Conservation (phyloP, 345 rosid species). For the Populus nigra region DNA sequence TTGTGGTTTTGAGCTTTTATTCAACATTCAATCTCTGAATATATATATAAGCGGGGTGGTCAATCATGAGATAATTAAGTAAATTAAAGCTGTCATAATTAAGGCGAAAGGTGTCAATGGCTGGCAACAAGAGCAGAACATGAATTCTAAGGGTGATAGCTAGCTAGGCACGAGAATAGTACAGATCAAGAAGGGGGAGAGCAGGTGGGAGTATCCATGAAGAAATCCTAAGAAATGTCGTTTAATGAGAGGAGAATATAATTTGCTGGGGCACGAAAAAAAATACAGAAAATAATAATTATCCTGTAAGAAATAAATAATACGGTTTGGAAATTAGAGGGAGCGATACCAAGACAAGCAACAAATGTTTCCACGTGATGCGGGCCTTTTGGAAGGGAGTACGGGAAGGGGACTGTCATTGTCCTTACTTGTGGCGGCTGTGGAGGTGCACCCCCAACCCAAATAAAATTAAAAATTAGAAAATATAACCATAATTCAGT, state of each 20-base stretch:
- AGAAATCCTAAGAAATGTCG: slow-evolving; percentile 31
- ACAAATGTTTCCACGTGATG: slow-evolving; percentile 68
- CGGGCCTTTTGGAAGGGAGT: slow-evolving; percentile 63
- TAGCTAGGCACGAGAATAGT: background rate
- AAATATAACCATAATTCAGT: no score
- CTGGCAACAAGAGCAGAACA: background rate
- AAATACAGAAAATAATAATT: background rate
- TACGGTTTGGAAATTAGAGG: slow-evolving; percentile 1
- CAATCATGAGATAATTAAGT: background rate
- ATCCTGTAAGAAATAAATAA: background rate
- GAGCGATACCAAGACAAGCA: slow-evolving; percentile 33
- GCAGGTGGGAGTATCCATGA: slow-evolving; percentile 8
- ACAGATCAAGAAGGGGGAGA: background rate
- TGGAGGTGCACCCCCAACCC: background rate
- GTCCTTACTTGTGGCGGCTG: slow-evolving; percentile 77
- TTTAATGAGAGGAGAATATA: background rate
- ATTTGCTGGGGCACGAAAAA: background rate
- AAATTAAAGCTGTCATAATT: background rate
- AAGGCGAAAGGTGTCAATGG: background rate
- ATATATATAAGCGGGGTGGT: background rate
- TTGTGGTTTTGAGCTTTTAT: background rate
- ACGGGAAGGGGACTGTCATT: slow-evolving; percentile 66
- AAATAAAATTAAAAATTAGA: no score
- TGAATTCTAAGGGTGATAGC: no score
- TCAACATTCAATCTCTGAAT: no score